A percentile compares a stretch with the other conserved stretches of the same genome.
These are phyloP conservation scores for Skeletonema potamos DNA, from an alignment of 108 stramenopile species.

Conservation along the genomic window DNA sequence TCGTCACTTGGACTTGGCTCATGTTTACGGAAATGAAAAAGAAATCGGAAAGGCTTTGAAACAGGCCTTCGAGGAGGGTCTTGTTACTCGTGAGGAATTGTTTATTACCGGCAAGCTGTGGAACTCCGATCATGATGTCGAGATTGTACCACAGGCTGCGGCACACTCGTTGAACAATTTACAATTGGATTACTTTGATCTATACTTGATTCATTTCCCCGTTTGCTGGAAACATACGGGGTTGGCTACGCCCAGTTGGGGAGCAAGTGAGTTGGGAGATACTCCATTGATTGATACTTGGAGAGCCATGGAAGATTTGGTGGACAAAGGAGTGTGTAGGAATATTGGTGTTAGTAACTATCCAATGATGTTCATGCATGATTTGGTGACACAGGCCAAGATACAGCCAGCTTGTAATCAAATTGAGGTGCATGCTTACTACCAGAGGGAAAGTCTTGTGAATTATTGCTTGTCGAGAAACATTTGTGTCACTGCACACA, in stretches of 20 bases:
- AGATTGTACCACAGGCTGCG: constrained; percentile 45
- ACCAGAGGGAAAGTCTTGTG: constrained; percentile 17
- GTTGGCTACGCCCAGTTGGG: constrained; percentile 43
- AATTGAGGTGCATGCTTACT: constrained; percentile 74
- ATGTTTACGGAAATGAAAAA: constrained; percentile 78
- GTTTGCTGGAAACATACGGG: constrained; percentile 18
- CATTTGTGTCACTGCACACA: constrained; percentile 73
- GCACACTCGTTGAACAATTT: constrained; percentile 56
- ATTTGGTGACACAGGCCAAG: constrained; percentile 36
- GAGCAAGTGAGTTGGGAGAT: constrained; percentile 28
- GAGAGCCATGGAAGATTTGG: constrained; percentile 59
- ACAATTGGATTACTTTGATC: constrained; percentile 75
- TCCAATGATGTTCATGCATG: constrained; percentile 49
- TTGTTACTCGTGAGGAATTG: constrained; percentile 72
- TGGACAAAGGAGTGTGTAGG: constrained; percentile 59
- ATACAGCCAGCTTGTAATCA: constrained; percentile 76
- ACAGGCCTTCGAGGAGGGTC: constrained; percentile 56
- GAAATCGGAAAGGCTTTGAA: constrained; percentile 74
- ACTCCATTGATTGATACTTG: constrained; percentile 67
- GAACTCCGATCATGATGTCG: constrained; percentile 57
- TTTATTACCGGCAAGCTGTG: constrained; percentile 82
- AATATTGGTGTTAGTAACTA: constrained; percentile 63
- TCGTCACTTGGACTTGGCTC: constrained; percentile 73
- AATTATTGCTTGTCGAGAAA: constrained; percentile 55
- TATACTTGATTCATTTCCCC: constrained; percentile 76